These are phyloP conservation scores for Aspergillus coremiiformis DNA, from an alignment of 495 filamentous ascomycete genomes.

Conservation along the genomic window DNA sequence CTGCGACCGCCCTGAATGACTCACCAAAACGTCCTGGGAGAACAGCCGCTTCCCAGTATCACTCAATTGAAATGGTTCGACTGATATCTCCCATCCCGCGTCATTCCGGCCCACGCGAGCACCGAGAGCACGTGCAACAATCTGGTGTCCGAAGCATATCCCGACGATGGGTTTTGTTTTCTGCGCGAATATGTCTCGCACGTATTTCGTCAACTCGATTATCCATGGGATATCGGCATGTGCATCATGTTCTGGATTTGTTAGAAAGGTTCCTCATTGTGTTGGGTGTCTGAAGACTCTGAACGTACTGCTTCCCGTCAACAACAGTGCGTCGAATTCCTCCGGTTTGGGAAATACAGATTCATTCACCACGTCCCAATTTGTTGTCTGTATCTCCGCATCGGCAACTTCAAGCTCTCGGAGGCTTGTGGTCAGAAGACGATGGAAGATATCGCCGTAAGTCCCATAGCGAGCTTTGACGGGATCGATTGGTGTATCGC, in stretches of 20 bases:
- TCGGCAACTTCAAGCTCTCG: slow-evolving; percentile 21
- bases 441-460: slow-evolving; percentile 66
- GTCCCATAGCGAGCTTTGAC: slow-evolving; percentile 53
- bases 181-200: slow-evolving; percentile 43
- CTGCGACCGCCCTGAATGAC: slow-evolving; percentile 5
- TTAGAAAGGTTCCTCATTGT: not conserved
- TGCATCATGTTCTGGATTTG: slow-evolving; percentile 40
- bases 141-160: slow-evolving; percentile 90
- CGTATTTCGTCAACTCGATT: slow-evolving; percentile 56
- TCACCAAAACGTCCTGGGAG: slow-evolving; percentile 54
- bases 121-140: slow-evolving; percentile 70
- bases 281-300: not conserved
- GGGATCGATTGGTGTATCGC: slow-evolving; percentile 57
- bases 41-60: slow-evolving; percentile 62
- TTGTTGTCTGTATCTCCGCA: slow-evolving; percentile 46
- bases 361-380: slow-evolving; percentile 56
- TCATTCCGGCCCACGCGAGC: slow-evolving; percentile 53
- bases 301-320: slow-evolving; percentile 59
- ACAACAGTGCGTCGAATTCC: slow-evolving; percentile 64
- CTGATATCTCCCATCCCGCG: slow-evolving; percentile 71
- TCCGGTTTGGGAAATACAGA: slow-evolving; percentile 54
- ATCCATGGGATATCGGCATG: slow-evolving; percentile 69
- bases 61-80: slow-evolving; percentile 58
- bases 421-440: slow-evolving; percentile 48
- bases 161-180: slow-evolving; percentile 62